A percentile compares a stretch with the other conserved stretches of the same genome.
phyloP scores from a whole-genome alignment of 2,329 filamentous ascomycete genomes.

The Lachnellula cervina region DNA sequence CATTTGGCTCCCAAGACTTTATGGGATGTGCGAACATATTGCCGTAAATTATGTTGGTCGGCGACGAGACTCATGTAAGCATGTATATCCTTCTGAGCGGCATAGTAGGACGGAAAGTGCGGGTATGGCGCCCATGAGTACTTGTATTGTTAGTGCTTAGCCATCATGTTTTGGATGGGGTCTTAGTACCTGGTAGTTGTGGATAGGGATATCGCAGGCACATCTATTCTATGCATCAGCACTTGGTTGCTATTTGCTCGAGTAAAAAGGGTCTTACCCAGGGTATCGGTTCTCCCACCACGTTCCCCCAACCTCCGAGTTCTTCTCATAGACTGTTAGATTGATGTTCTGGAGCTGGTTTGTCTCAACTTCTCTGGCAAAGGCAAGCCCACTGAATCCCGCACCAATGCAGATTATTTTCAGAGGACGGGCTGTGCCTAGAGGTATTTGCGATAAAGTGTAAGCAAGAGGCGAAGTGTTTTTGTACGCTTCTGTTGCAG shows the following conservation, averaged over 20 bases:
- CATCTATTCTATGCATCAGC: too few relatives aligned
- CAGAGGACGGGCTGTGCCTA: neutral
- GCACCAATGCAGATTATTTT: slow-evolving; percentile 6
- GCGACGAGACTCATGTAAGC: slow-evolving; percentile 61
- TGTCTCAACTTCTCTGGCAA: slow-evolving; percentile 33
- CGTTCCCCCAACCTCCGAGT: slow-evolving; percentile 44
- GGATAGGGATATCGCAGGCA: too few relatives aligned
- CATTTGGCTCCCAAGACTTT: slow-evolving; percentile 53
- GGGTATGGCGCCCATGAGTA: slow-evolving; percentile 34
- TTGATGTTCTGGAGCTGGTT: slow-evolving; percentile 30
- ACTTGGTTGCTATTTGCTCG: too few relatives aligned
- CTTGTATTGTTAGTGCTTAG: slow-evolving; percentile 37
- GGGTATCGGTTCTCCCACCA: slow-evolving; percentile 44
- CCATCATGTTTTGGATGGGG: too few relatives aligned
- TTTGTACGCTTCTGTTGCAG: too few relatives aligned
- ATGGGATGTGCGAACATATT: slow-evolving; percentile 48
- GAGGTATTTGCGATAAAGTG: too few relatives aligned
- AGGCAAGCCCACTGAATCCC: slow-evolving; percentile 15
- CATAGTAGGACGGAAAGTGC: slow-evolving; percentile 63
- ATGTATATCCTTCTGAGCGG: slow-evolving; percentile 59
- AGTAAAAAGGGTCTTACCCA: slow-evolving; percentile 2
- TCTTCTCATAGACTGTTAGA: slow-evolving; percentile 46
- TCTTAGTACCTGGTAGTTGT: too few relatives aligned
- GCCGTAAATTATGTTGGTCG: slow-evolving; percentile 58
- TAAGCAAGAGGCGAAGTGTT: too few relatives aligned